Percentiles rank a stretch among this genome's conserved stretches.
Evolutionary conservation across 176 grass and related monocot genomes (phyloP).

Genomic region (Triticum turgidum): DNA sequence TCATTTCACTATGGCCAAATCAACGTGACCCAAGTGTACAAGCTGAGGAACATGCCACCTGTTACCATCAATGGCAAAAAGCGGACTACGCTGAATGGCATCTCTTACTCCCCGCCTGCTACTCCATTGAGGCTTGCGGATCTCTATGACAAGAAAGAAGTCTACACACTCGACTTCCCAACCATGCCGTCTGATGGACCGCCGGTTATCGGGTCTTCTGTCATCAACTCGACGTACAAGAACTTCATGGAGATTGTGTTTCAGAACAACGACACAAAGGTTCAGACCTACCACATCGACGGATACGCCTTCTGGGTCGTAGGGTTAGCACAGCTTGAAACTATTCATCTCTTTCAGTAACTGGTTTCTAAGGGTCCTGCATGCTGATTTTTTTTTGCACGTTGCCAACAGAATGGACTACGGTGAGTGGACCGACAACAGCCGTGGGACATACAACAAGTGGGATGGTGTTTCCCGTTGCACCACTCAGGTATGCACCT

Average conservation of each 20-base stretch:
- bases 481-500: conserved; percentile 67
- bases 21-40: conserved; percentile 85
- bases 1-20: conserved; percentile 90
- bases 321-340: conserved; percentile 48
- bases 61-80: conserved; percentile 66
- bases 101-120: conserved; percentile 67
- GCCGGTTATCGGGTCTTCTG: conserved; percentile 49
- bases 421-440: conserved; percentile 82
- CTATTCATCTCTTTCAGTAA: not conserved
- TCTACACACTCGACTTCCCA: conserved; percentile 87
- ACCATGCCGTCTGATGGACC: conserved; percentile 56
- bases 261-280: conserved; percentile 84
- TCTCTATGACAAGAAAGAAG: conserved; percentile 53
- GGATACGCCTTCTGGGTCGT: conserved; percentile 90
- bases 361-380: not conserved
- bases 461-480: conserved; percentile 92
- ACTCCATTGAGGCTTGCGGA: conserved; percentile 89
- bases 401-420: conserved; percentile 80
- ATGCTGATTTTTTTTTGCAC: not conserved
- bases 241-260: conserved; percentile 95
- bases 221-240: conserved; percentile 85
- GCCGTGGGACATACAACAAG: conserved; percentile 85
- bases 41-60: conserved; percentile 68
- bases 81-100: conserved; percentile 68
- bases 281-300: conserved; percentile 92